Evolutionary conservation across 192 early-diverging fungal genomes (phyloP).

Genomic region (Coemansia erecta): DNA sequence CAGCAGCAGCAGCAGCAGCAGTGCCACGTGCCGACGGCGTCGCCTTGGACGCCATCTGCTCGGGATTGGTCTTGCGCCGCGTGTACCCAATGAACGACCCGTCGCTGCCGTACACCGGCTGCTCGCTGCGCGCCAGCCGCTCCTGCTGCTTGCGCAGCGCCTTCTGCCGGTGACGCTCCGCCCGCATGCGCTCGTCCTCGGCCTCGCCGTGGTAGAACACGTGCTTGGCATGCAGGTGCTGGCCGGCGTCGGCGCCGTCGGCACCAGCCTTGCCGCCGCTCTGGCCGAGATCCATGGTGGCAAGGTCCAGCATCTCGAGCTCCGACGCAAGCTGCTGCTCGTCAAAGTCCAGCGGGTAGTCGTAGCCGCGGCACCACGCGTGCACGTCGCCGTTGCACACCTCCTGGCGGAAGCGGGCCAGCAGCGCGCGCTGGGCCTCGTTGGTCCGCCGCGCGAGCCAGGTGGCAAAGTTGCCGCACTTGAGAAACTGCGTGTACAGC

Average conservation of each 20-base stretch:
- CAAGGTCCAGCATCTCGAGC: slow-evolving; percentile 45
- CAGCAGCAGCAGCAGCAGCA: neutral
- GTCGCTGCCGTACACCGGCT: slow-evolving; percentile 29
- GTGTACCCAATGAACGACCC: slow-evolving; percentile 45
- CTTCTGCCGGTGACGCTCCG: slow-evolving; percentile 36
- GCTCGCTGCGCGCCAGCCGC: slow-evolving; percentile 22
- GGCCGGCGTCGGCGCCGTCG: neutral
- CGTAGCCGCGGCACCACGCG: slow-evolving; percentile 52
- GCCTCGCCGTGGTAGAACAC: slow-evolving; percentile 50
- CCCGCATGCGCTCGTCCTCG: slow-evolving; percentile 43
- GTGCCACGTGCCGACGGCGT: slow-evolving; percentile 2
- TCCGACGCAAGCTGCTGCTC: slow-evolving; percentile 44
- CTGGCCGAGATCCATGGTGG: slow-evolving; percentile 50
- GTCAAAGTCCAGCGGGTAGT: slow-evolving; percentile 38
- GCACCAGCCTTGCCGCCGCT: neutral
- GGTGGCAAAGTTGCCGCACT: slow-evolving; percentile 93
- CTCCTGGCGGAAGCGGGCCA: slow-evolving; percentile 70
- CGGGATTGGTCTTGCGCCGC: slow-evolving; percentile 12
- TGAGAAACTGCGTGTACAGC: slow-evolving; percentile 86
- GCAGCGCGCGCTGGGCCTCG: slow-evolving; percentile 79
- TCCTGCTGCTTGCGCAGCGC: slow-evolving; percentile 41
- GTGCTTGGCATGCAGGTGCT: slow-evolving; percentile 38
- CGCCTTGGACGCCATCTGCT: neutral
- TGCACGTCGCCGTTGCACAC: slow-evolving; percentile 56
- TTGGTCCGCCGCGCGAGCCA: slow-evolving; percentile 85